These are phyloP conservation scores for Durotheca rogersii DNA, from an alignment of 495 filamentous ascomycete species.

Conservation along the genomic window DNA sequence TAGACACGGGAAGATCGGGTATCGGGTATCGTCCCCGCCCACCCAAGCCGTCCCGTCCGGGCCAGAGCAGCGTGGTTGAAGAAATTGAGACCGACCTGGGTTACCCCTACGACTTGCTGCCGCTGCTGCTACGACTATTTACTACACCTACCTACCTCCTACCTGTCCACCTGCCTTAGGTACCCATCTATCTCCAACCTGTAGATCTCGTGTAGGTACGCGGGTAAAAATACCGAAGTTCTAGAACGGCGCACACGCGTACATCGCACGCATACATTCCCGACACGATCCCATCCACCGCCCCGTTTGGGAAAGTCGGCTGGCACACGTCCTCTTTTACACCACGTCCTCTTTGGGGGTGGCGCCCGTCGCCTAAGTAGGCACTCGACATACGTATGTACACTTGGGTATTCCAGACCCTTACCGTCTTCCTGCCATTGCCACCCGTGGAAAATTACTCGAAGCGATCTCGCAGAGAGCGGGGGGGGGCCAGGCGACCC, in stretches of 20 bases:
- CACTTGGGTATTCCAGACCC: no score
- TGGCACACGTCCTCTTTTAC: no score
- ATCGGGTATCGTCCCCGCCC: constrained; percentile 22
- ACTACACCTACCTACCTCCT: constrained; percentile 3
- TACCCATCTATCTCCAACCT: neutral
- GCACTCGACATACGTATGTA: no score
- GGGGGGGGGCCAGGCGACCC: no score
- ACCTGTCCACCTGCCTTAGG: neutral
- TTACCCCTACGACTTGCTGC: no score
- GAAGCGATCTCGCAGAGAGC: no score
- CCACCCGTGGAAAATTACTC: no score
- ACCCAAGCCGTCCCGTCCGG: constrained; percentile 19
- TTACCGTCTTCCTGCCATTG: no score
- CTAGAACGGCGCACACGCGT: no score
- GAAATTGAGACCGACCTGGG: constrained; percentile 9
- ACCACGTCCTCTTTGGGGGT: no score
- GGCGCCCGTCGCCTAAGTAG: no score
- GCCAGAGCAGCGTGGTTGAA: constrained; percentile 6
- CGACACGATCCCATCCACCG: no score
- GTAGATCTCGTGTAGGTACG: neutral
- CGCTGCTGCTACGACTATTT: constrained; percentile 12
- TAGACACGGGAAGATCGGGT: constrained; percentile 28
- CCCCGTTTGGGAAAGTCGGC: neutral
- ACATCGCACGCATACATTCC: neutral
- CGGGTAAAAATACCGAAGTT: neutral